These are phyloP conservation scores for Plasmodium vinckei DNA, from an alignment of 169 alveolate species.

Conservation along the genomic window DNA sequence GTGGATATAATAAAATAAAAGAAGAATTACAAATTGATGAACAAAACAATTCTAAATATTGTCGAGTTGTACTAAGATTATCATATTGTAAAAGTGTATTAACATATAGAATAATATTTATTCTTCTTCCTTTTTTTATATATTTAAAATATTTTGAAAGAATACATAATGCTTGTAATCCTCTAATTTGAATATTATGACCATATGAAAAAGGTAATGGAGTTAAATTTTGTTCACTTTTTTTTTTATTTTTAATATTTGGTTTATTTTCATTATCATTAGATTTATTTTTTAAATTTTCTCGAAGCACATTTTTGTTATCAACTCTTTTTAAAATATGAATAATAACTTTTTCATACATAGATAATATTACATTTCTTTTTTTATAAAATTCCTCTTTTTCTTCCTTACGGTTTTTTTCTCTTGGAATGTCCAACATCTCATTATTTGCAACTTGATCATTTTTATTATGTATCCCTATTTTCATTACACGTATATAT, in stretches of 20 bases:
- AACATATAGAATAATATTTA: constrained; percentile 20
- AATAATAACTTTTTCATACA: neutral
- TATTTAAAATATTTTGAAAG: constrained; percentile 53
- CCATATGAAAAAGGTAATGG: constrained; percentile 80
- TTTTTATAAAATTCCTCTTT: neutral
- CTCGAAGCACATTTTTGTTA: neutral
- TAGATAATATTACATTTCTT: neutral
- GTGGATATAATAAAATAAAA: constrained; percentile 38
- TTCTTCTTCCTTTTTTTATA: constrained; percentile 17
- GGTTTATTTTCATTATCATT: neutral
- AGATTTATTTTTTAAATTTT: neutral
- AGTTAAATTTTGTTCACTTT: neutral
- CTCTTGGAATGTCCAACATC: neutral
- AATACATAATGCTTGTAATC: constrained; percentile 78
- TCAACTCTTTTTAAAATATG: neutral
- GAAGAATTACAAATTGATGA: constrained; percentile 35
- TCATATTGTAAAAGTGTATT: constrained; percentile 27
- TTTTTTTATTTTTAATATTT: neutral
- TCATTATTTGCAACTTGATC: neutral
- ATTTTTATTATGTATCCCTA: neutral
- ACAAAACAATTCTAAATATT: constrained; percentile 49
- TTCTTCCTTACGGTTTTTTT: neutral
- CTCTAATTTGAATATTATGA: constrained; percentile 74
- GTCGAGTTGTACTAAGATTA: constrained; percentile 43
- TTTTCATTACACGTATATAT: neutral